A percentile compares a stretch with the other conserved stretches of the same genome.
These are phyloP conservation scores for Candida chilensis DNA, from an alignment of 805 yeast species.

Conservation along the genomic window DNA sequence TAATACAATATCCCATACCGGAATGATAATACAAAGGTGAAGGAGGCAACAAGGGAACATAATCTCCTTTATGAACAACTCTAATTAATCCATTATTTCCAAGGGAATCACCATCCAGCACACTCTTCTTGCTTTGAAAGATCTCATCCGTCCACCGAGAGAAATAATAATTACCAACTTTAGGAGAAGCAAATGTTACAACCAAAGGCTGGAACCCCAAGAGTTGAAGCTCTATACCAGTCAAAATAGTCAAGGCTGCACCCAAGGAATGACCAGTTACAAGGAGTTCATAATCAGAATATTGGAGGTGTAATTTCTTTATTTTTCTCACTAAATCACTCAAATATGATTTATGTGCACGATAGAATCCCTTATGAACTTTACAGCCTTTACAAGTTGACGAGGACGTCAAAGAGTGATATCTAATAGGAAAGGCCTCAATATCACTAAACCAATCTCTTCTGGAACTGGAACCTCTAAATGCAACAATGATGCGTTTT, in stretches of 20 bases:
- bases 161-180: constrained; percentile 46
- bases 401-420: constrained; percentile 14
- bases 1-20: no score
- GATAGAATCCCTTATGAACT: constrained; percentile 59
- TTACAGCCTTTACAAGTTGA: constrained; percentile 33
- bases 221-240: constrained; percentile 51
- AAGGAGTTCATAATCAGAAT: constrained; percentile 40
- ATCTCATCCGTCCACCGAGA: constrained; percentile 41
- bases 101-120: constrained; percentile 13
- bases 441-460: constrained; percentile 29
- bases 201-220: constrained; percentile 47
- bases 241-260: constrained; percentile 57
- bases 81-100: constrained; percentile 34
- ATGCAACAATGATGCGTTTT: constrained; percentile 18
- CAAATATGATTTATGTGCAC: constrained; percentile 32
- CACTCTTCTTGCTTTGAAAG: constrained; percentile 32
- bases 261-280: constrained; percentile 74
- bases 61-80: constrained; percentile 48
- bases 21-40: no score
- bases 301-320: constrained; percentile 15
- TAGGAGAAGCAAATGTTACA: constrained; percentile 56
- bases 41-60: constrained; percentile 54
- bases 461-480: constrained; percentile 25
- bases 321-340: constrained; percentile 25
- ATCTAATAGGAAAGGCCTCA: constrained; percentile 19